Base-by-base conservation (phyloP, 2,329 filamentous ascomycete species). In the Xenoacremonium recifei region DNA sequence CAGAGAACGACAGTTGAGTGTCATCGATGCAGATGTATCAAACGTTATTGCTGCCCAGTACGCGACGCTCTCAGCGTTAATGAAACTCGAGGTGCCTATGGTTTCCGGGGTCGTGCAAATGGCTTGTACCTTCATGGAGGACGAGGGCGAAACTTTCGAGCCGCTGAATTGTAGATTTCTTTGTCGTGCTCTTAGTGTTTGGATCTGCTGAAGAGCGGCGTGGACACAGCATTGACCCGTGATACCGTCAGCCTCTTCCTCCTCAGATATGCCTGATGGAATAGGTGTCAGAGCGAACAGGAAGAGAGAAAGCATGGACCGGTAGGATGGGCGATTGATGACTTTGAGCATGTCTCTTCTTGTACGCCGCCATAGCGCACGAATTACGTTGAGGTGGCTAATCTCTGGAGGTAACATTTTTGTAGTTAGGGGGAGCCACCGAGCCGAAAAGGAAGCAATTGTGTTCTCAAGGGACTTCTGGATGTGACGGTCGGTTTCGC, bases 11-110 rank as follows among this genome's bases (percentile, higher is more conserved):
- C 62, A 65, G 20, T 69, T 69, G n/a, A 70, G 55, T 1, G 65
- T 69, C 4, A 71, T 40, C 1, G 67, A 69, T 1, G 62, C 63
- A 0, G 66, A 69, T 0, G 68, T 71, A 27, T 71, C 68, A 21
- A 69, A 70, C 0, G 64, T 68, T 6, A 71, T 40, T 3, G 67
- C 68, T 0, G 64, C 64, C 67, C 67, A 71, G 42, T 69, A 70
- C 0, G 61, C 64, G 10, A 59, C 65, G 39, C 61, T 69, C 45
- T 71, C 68, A 2, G 62, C 54, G 5, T 56, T 57, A 6, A 71
- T 58, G 30, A 67, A 69, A 16, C 58, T 55, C 1, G 58, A 54
- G 1, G 59, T 61, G 7, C 50, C 50, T 2, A 64, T 53, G 0
- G 60, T 55, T 17, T 56, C 48, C 3, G 60, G 54, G 3, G 55